Evolutionary conservation across 2,329 filamentous ascomycete genomes (phyloP).

Genomic region (Nemania diffusa): DNA sequence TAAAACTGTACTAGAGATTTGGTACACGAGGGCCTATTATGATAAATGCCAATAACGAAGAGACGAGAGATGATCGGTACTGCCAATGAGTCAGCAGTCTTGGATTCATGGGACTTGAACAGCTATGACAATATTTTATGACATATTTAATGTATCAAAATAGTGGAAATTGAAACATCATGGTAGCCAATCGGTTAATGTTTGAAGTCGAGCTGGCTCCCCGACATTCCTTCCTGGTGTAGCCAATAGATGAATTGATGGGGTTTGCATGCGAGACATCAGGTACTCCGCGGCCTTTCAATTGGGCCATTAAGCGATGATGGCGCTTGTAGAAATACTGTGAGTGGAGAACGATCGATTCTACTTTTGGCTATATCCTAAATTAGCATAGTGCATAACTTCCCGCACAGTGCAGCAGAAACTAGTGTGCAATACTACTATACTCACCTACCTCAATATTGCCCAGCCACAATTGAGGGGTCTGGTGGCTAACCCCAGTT

Average conservation of each 20-base stretch:
- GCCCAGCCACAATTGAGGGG: constrained; percentile 29
- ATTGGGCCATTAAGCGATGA: constrained; percentile 34
- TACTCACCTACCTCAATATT: no score
- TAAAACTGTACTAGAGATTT: no score
- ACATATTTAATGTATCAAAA: not conserved
- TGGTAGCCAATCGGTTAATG: not conserved
- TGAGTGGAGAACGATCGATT: constrained; percentile 12
- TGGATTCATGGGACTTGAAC: no score
- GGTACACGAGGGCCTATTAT: no score
- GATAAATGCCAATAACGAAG: no score
- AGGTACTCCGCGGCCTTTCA: not conserved
- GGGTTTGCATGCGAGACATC: constrained; percentile 21
- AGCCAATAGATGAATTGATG: constrained; percentile 1
- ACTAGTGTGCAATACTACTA: no score
- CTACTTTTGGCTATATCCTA: constrained; percentile 3
- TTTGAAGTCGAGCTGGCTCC: no score
- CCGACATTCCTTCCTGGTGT: not conserved
- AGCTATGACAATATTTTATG: no score
- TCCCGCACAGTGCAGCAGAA: constrained; percentile 15
- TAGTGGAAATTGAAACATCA: not conserved
- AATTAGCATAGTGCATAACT: constrained; percentile 9
- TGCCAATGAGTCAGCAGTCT: no score
- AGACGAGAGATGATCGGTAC: no score
- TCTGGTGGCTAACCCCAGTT: constrained; percentile 3
- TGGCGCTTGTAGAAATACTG: constrained; percentile 23